These are phyloP conservation scores for Mortierella sp. DNA, from an alignment of 371 early-diverging fungal genomes.

Conservation along the genomic window DNA sequence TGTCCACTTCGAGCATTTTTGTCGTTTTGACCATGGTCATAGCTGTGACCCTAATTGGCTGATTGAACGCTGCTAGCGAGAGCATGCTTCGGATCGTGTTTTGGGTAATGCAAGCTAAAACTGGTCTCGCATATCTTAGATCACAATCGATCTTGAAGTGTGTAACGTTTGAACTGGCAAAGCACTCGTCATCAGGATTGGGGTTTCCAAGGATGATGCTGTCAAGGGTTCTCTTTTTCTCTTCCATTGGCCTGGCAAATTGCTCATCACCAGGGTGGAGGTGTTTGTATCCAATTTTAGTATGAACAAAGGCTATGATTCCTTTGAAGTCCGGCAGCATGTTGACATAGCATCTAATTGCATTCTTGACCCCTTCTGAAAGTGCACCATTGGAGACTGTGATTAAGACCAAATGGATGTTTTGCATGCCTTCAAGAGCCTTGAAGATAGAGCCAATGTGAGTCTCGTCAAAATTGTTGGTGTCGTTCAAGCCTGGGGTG, in stretches of 20 bases:
- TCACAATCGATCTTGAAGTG: slow-evolving; percentile 21
- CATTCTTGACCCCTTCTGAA: slow-evolving; percentile 2
- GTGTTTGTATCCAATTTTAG: slow-evolving; percentile 2
- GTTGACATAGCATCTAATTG: slow-evolving; percentile 7
- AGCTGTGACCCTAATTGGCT: too few relatives aligned
- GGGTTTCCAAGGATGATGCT: neutral
- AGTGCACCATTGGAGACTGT: slow-evolving; percentile 1
- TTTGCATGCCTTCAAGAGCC: neutral
- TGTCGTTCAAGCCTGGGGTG: slow-evolving; percentile 25
- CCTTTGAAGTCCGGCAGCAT: slow-evolving; percentile 13
- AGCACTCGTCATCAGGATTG: too few relatives aligned
- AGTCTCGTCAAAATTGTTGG: slow-evolving; percentile 8
- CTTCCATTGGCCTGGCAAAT: slow-evolving; percentile 8
- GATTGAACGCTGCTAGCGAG: too few relatives aligned
- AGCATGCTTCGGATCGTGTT: slow-evolving; percentile 13
- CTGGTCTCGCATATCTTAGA: slow-evolving; percentile 8
- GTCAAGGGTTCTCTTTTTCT: neutral
- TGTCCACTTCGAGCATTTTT: too few relatives aligned
- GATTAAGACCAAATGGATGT: slow-evolving; percentile 16
- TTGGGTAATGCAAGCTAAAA: slow-evolving; percentile 18
- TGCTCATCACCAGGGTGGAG: slow-evolving; percentile 1
- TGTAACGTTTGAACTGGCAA: neutral
- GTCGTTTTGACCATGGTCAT: too few relatives aligned
- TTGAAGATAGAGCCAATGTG: slow-evolving; percentile 13
- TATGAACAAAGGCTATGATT: slow-evolving; percentile 21